Conservation (phyloP, 257 asterid species). For the Capsicum chinense region DNA sequence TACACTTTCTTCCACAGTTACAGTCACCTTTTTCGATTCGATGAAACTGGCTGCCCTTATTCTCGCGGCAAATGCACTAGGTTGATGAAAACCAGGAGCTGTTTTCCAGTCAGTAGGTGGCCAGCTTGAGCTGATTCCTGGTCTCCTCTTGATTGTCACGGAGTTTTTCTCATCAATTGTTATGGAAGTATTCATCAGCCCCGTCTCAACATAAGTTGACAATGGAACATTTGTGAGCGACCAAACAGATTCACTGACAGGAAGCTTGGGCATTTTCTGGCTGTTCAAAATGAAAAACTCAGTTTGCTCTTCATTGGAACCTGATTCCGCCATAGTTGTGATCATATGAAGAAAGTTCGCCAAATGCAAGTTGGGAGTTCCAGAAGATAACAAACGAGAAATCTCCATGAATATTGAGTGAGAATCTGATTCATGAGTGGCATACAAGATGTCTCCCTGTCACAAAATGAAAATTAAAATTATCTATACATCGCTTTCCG, state of each 20-base stretch:
- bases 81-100: conserved; percentile 59
- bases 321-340: conserved; percentile 79
- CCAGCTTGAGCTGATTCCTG: conserved; percentile 58
- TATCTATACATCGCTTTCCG: background rate
- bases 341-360: conserved; percentile 97
- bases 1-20: conserved; percentile 30
- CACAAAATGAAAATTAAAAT: background rate
- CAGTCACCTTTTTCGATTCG: background rate
- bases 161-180: conserved; percentile 44
- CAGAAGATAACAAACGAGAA: conserved; percentile 63
- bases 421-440: conserved; percentile 64
- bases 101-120: conserved; percentile 80
- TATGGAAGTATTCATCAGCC: conserved; percentile 27
- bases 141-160: conserved; percentile 36
- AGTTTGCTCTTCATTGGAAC: conserved; percentile 78
- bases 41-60: conserved; percentile 33
- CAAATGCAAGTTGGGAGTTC: conserved; percentile 66
- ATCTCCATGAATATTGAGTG: conserved; percentile 79
- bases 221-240: conserved; percentile 48
- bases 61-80: conserved; percentile 29
- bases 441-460: conserved; percentile 74
- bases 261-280: conserved; percentile 81
- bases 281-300: conserved; percentile 77
- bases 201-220: conserved; percentile 41
- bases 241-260: conserved; percentile 70